Evolutionary conservation across 139 green algal species (phyloP), one percentile per base, ranked within the genome.

Genomic region (Asterochloris erici): DNA sequence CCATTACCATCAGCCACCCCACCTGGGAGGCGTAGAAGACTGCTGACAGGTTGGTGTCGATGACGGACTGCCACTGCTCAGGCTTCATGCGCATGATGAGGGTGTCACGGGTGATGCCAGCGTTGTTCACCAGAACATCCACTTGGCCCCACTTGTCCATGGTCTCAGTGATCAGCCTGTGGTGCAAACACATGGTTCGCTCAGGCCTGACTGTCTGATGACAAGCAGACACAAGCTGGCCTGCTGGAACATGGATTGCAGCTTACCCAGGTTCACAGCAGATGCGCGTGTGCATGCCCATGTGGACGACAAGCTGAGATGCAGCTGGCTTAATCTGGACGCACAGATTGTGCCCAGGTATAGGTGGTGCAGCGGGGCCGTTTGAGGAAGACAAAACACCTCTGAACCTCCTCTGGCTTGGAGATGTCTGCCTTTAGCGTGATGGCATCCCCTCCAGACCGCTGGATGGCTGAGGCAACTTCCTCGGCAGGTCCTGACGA

Each of bases 51-150:
- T 99, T 99, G 85, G 94, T 95, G 87, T 98, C 90, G 77, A 99
- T 98, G 38, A 99, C 97, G 12, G 96, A 94, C 47, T 99, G 88
- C 97, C 91, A 95, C 78, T 92, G 85, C 38, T 96, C 91, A 0
- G 91, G 92, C 94, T 99, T 99, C 97, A 99, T 99, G 87, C 97
- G 94, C 95, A 98, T 98, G 89, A 99, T 96, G 38, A 99, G 88
- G 1, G 89, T 94, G 89, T 99, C 96, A 12, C 90, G 82, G 0
- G 96, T 99, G 91, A 99, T 99, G 74, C 96, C 96, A 73, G 97
- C 97, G 77, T 99, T 99, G 92, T 99, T 99, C 23, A 99, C 95
- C 78, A 99, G 89, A 73, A 99, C 93, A 71, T 99, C 96, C 64
- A 99, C 81, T n/a, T 86, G 90, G 71, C 97, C 97, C 91, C 92